Evolutionary conservation across 352 stramenopile genomes (phyloP).

Genomic region (Aphanomyces stellatus): DNA sequence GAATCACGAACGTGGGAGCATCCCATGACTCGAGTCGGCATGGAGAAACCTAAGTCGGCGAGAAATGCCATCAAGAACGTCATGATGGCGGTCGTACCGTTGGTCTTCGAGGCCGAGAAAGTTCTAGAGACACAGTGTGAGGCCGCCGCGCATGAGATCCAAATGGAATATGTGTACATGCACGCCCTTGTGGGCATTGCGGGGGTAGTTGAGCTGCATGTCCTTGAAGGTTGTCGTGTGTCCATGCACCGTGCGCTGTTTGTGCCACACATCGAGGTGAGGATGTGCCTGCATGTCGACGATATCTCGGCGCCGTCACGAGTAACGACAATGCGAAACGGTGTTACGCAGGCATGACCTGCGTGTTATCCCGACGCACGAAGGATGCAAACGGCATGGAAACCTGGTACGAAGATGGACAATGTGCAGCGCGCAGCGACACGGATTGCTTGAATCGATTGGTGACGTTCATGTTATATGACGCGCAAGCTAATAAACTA

Average conservation of each 20-base stretch:
- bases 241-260: conserved; percentile 2
- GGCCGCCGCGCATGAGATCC: too few species aligned
- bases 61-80: neutral
- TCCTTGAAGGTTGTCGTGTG: conserved; percentile 16
- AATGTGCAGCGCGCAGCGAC: too few species aligned
- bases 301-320: too few species aligned
- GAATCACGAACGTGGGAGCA: conserved; percentile 7
- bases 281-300: too few species aligned
- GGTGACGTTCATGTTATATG: neutral
- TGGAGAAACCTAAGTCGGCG: conserved; percentile 8
- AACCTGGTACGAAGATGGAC: too few species aligned
- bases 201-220: conserved; percentile 8
- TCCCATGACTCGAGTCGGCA: neutral
- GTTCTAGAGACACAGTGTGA: neutral
- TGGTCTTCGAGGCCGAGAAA: conserved; percentile 20
- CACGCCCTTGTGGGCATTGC: neutral
- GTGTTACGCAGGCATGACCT: too few species aligned
- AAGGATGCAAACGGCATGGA: too few species aligned
- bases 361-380: too few species aligned
- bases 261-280: neutral
- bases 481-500: conserved; percentile 9
- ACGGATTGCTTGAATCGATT: too few species aligned
- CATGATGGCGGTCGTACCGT: neutral
- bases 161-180: too few species aligned
- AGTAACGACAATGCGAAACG: too few species aligned